Conservation (phyloP, 805 yeast species). For the Saccharomycopsis capsularis region DNA sequence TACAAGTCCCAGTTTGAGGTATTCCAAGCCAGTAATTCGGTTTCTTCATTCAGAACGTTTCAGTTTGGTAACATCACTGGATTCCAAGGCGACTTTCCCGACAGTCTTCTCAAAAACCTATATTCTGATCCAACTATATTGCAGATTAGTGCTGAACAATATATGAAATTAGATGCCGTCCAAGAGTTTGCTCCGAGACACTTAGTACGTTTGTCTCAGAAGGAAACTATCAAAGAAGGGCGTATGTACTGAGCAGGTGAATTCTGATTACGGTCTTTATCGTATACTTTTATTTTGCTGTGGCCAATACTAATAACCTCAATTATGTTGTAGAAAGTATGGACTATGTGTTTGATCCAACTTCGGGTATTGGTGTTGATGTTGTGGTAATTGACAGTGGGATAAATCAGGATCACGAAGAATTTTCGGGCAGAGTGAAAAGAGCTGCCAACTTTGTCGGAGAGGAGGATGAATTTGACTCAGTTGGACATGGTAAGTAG, state of each 20-base stretch:
- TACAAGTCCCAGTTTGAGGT: slow-evolving; percentile 1
- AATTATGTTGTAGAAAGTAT: slow-evolving; percentile 21
- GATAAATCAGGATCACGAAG: slow-evolving; percentile 44
- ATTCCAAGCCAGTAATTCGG: neutral
- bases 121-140: slow-evolving; percentile 6
- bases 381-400: slow-evolving; percentile 53
- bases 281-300: too few species aligned
- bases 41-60: slow-evolving; percentile 1
- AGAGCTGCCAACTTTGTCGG: slow-evolving; percentile 40
- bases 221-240: slow-evolving; percentile 24
- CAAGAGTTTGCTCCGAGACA: slow-evolving; percentile 38
- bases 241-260: slow-evolving; percentile 16
- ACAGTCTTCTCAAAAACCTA: neutral
- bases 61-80: slow-evolving; percentile 13
- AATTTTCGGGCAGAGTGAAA: slow-evolving; percentile 50
- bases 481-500: slow-evolving; percentile 25
- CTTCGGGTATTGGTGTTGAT: slow-evolving; percentile 51
- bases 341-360: slow-evolving; percentile 37
- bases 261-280: neutral
- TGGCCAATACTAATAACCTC: too few species aligned
- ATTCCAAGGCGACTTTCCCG: slow-evolving; percentile 12
- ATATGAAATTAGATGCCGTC: slow-evolving; percentile 19
- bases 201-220: slow-evolving; percentile 36
- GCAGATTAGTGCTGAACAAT: slow-evolving; percentile 6
- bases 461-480: slow-evolving; percentile 27